These are phyloP conservation scores for Dysphania ambrosioides DNA, from an alignment of 148 eudicot species.

Conservation along the genomic window DNA sequence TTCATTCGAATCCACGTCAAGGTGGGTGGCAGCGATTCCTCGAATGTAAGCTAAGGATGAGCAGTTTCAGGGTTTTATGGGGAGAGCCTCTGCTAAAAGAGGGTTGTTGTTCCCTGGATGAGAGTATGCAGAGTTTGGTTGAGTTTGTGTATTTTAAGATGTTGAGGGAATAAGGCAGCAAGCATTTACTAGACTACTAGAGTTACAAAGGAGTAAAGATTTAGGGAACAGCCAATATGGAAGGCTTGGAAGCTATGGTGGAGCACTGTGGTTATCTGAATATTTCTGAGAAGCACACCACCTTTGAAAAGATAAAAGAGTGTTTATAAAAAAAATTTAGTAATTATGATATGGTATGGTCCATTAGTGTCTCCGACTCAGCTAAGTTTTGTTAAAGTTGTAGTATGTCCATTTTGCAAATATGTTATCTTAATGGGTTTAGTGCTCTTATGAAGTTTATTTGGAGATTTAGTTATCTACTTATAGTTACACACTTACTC, in stretches of 20 bases:
- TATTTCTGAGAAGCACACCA: background rate
- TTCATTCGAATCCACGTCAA: too few relatives aligned
- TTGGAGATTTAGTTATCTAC: background rate
- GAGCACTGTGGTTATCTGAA: too few relatives aligned
- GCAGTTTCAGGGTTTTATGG: background rate
- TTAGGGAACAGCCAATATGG: too few relatives aligned
- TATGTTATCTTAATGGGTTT: background rate
- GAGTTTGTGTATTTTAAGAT: too few relatives aligned
- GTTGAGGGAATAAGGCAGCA: too few relatives aligned
- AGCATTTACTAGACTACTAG: too few relatives aligned
- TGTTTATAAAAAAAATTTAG: background rate
- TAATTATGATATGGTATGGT: background rate
- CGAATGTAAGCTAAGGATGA: background rate
- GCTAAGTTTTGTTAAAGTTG: background rate
- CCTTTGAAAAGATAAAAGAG: background rate
- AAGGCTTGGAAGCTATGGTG: too few relatives aligned
- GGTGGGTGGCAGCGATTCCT: background rate
- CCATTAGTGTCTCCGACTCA: background rate
- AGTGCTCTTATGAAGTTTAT: too few relatives aligned
- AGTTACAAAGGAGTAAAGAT: too few relatives aligned
- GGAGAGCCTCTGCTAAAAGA: too few relatives aligned
- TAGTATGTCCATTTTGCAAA: background rate
- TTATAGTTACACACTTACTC: background rate
- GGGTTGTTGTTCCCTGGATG: too few relatives aligned
- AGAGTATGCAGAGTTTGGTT: too few relatives aligned